Evolutionary conservation across 208 protist species (phyloP), one percentile per base, ranked within the genome.

Genomic region (Leishmania braziliensis): DNA sequence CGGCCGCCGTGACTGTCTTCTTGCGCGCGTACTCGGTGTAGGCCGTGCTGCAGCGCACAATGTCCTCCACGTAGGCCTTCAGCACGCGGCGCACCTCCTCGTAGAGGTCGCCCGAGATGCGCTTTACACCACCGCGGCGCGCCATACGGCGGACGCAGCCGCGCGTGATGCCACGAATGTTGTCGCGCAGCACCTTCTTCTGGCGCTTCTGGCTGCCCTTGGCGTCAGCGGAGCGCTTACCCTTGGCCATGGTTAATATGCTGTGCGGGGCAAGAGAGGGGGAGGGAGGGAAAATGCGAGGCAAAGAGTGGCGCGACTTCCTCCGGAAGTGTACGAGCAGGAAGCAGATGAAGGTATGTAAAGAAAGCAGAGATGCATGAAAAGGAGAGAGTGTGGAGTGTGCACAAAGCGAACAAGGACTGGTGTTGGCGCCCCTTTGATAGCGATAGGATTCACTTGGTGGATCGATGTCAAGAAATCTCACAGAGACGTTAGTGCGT

Each of bases 51-150:
- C 93, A 93, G 77, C 92, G 91, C 60, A 98, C 85, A 71, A 98
- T 91, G 51, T 86, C 85, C 81, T 96, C 91, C 33, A 98, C 84
- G 86, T 95, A 98, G 39, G 66, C 81, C 85, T 96, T 97, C 62
- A 98, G 88, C 72, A 97, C 92, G 73, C 82, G 82, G 77, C 90
- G 90, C 72, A 93, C 85, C 88, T 93, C 90, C 79, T 93, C 87
- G 90, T 93, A 91, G 77, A 91, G 86, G 80, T 89, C 87, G 69
- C 80, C 81, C 43, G 86, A 90, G 89, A 98, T 98, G 84, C 96
- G 92, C 89, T 97, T 97, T 80, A 98, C 94, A 80, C 96, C 96
- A 86, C 96, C 96, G 87, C 96, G 89, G 88, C 96, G 91, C 70
- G 96, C 96, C 69, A 98, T 88, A 87, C 96, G 92, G 89, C 94